Base-by-base conservation (phyloP, 495 filamentous ascomycete genomes). In the Daldinia bambusicola region DNA sequence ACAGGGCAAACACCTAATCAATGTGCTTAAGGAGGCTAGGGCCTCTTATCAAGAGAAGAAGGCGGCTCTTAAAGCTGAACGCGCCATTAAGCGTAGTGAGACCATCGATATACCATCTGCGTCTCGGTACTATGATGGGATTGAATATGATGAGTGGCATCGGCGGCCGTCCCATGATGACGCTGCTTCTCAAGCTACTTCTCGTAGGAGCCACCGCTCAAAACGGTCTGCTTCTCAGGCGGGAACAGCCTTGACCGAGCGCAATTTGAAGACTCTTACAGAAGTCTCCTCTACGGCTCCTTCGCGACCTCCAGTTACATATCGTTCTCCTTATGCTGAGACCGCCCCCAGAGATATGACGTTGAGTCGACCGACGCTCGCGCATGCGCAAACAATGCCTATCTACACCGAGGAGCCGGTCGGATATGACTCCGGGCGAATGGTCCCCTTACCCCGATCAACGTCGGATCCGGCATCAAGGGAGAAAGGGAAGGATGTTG, bases 21-120 rank as follows among this genome's bases (percentile, higher is more conserved):
- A 87, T 70, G 90, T 97, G 69, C 93, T 95, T 84, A 94, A 90
- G 78, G 92, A 97, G 64, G 94, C 94, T 63, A 93, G 91, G 76
- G 88, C 89, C 32, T 91, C 93, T 51, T 97, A 97, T 77, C 86
- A 88, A 50, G 92, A 96, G 74, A 88, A 89, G 74, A 95, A 95
- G 76, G 89, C 92, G 9, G 88, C 92, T 69, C 84, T 94, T 69
- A 86, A 88, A 75, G 88, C 91, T 12, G 85, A 89, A 69, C 89
- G 90, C 55, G 71, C 78, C 1, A 72, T 83, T 63, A 76, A 74
- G 58, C 78, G 83, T 14, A 76, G 78, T 50, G 76, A 82, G 61
- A 85, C 83, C 12, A 84, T 80, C 56, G 80, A 84, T 61, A 74
- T 78, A 50, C 55, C 68, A 16, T 53, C 66, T 43, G 69, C 57